A percentile compares a stretch with the other conserved stretches of the same genome.
Conservation (phyloP, 1,284 basidiomycete genomes). For the Leccinum pachyderme region DNA sequence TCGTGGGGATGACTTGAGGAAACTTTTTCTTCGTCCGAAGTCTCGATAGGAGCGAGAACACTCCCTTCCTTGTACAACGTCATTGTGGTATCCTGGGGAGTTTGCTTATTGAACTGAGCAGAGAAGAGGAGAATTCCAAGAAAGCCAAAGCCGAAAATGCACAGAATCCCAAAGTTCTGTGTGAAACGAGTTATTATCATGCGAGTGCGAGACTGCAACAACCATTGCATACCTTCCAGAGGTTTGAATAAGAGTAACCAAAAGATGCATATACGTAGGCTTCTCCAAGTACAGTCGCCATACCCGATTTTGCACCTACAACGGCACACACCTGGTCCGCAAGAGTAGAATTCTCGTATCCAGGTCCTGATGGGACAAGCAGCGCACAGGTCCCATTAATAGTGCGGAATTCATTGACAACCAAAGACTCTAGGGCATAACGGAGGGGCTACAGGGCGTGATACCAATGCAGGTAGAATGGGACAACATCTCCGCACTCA, state of each 20-base stretch:
- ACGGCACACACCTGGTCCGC: conserved; percentile 60
- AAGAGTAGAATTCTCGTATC: conserved; percentile 52
- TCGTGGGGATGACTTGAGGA: conserved; percentile 4
- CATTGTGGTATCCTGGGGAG: conserved; percentile 29
- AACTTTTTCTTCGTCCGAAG: conserved; percentile 17
- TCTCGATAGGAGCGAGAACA: neutral
- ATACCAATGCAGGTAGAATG: neutral
- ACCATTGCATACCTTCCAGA: conserved; percentile 60
- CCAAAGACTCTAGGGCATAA: conserved; percentile 50
- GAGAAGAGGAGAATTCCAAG: conserved; percentile 46
- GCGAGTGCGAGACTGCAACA: neutral
- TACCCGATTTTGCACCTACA: conserved; percentile 32
- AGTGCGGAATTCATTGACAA: conserved; percentile 55
- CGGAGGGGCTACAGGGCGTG: conserved; percentile 37
- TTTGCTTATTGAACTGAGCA: conserved; percentile 41
- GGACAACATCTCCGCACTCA: conserved; percentile 31
- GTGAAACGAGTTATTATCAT: neutral
- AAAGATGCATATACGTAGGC: conserved; percentile 50
- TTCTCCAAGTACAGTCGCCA: conserved; percentile 15
- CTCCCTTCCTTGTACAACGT: conserved; percentile 45
- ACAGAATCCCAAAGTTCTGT: conserved; percentile 54
- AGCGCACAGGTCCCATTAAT: conserved; percentile 53
- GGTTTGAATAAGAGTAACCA: conserved; percentile 54
- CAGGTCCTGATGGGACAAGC: conserved; percentile 46
- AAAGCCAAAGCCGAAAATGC: conserved; percentile 43